These are phyloP conservation scores for Sordaria brevicollis DNA, from an alignment of 495 filamentous ascomycete genomes.

Conservation along the genomic window DNA sequence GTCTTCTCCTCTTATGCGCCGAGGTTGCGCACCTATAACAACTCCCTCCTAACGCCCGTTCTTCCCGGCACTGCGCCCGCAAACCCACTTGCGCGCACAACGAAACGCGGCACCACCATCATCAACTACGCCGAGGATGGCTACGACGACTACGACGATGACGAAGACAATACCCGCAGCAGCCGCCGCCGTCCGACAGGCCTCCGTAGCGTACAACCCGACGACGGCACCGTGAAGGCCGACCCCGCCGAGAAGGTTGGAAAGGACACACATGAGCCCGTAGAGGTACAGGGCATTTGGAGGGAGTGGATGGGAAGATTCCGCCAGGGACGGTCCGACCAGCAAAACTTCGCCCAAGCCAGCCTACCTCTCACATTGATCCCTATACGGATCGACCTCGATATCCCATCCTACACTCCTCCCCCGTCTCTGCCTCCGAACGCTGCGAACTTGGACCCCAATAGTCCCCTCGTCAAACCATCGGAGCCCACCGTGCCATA, in stretches of 20 bases:
- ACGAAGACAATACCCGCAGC: slow-evolving; percentile 75
- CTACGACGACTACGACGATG: slow-evolving; percentile 88
- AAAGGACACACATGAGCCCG: slow-evolving; percentile 70
- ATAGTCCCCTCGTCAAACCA: slow-evolving; percentile 61
- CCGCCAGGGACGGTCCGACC: slow-evolving; percentile 42
- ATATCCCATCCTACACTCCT: slow-evolving; percentile 72
- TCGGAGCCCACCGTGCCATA: slow-evolving; percentile 72
- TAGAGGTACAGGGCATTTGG: slow-evolving; percentile 82
- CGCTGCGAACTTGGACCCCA: slow-evolving; percentile 38
- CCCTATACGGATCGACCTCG: slow-evolving; percentile 92
- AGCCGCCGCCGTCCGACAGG: slow-evolving; percentile 68
- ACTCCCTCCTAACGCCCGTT: slow-evolving; percentile 84
- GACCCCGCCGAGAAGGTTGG: slow-evolving; percentile 64
- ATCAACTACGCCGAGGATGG: slow-evolving; percentile 98
- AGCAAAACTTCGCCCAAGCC: slow-evolving; percentile 74
- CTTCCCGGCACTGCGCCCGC: slow-evolving; percentile 54
- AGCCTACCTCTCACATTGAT: slow-evolving; percentile 81
- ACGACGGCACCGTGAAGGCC: slow-evolving; percentile 52
- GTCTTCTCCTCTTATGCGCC: slow-evolving; percentile 88
- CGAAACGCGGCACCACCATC: slow-evolving; percentile 90
- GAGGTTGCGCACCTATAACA: slow-evolving; percentile 81
- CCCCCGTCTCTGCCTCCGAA: slow-evolving; percentile 60
- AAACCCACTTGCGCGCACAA: slow-evolving; percentile 68
- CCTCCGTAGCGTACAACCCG: slow-evolving; percentile 59
- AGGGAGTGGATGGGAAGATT: slow-evolving; percentile 90